phyloP scores from a whole-genome alignment of 495 filamentous ascomycete genomes.

The Aspergillus panamensis region DNA sequence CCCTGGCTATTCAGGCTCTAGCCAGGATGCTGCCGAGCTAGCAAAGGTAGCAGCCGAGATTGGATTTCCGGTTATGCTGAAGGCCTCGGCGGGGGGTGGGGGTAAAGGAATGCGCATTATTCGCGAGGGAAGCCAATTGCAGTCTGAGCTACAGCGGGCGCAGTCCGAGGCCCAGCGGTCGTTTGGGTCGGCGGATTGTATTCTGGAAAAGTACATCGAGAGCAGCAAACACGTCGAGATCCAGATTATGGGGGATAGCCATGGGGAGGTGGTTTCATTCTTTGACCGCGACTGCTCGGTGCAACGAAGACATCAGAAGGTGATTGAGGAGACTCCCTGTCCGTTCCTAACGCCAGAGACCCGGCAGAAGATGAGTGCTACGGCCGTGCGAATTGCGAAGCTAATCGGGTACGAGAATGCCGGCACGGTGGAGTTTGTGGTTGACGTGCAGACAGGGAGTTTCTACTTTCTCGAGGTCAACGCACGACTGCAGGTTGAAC shows the following conservation, averaged over 20 bases:
- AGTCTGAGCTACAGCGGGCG: conserved; percentile 66
- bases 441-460: conserved; percentile 74
- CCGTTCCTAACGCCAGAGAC: conserved; percentile 65
- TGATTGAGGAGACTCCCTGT: conserved; percentile 86
- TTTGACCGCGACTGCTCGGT: conserved; percentile 80
- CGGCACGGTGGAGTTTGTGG: conserved; percentile 92
- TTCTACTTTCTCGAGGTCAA: conserved; percentile 99
- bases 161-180: conserved; percentile 71
- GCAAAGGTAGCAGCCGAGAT: conserved; percentile 62
- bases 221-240: conserved; percentile 86
- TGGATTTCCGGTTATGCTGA: conserved; percentile 81
- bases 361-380: conserved; percentile 71
- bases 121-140: conserved; percentile 58
- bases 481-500: conserved; percentile 86
- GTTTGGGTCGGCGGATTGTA: conserved; percentile 79
- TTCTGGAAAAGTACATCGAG: conserved; percentile 85
- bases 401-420: conserved; percentile 82
- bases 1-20: conserved; percentile 75
- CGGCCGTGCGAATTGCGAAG: conserved; percentile 70
- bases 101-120: conserved; percentile 90
- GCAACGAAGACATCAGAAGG: conserved; percentile 86
- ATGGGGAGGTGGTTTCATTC: conserved; percentile 67
- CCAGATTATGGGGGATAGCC: conserved; percentile 80
- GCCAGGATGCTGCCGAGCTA: conserved; percentile 64
- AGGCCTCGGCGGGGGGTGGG: conserved; percentile 88